Evolutionary conservation across 2,329 filamentous ascomycete genomes (phyloP), one percentile per base, ranked within the genome.

Genomic region (Ceratocystis lukuohia): DNA sequence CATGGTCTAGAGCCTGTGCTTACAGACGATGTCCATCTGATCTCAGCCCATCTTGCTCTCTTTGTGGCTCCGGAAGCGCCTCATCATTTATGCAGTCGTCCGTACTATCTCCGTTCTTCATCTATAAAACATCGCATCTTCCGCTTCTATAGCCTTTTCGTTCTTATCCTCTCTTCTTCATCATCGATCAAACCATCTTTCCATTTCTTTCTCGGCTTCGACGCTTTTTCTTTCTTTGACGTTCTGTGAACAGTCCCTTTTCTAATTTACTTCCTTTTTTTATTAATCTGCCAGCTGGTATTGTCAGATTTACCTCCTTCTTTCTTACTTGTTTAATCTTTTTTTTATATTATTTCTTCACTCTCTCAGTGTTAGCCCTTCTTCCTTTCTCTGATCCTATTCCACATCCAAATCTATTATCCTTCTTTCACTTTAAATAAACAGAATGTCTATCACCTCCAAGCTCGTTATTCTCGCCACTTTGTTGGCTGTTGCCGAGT

Each of bases 401-500:
- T 53, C 61, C 48, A 17, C 63, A 62, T 64, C 63, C 61, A 62
- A 28, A 20, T 25, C 48, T 28, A 10, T 2, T 62, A 44, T 25
- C 17, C 20, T 53, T 56, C 22, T 62, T 67, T 56, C 20, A 50
- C n/a, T 28, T 33, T 62, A 37, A 33, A 59, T 62, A 15, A 57
- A 17, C 71, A 77, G 69, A 68, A 81, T 81, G 79, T 76, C 77
- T 69, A 5, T 15, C 22, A 56, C 66, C 70, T 72, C 75, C 71
- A 79, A 78, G 71, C 65, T 74, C 56, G 65, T 76, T 69, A 65
- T 79, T 70, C 70, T 80, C 68, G 71, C 77, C 57, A 72, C 74
- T 71, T 71, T 81, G 50, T 67, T 78, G 71, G 78, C 79, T 50
- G 71, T 77, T 61, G 76, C 75, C 69, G 76, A 82, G 69, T 81